Evolutionary conservation across 2,329 filamentous ascomycete species (phyloP).

Genomic region (Monilinia fructigena): DNA sequence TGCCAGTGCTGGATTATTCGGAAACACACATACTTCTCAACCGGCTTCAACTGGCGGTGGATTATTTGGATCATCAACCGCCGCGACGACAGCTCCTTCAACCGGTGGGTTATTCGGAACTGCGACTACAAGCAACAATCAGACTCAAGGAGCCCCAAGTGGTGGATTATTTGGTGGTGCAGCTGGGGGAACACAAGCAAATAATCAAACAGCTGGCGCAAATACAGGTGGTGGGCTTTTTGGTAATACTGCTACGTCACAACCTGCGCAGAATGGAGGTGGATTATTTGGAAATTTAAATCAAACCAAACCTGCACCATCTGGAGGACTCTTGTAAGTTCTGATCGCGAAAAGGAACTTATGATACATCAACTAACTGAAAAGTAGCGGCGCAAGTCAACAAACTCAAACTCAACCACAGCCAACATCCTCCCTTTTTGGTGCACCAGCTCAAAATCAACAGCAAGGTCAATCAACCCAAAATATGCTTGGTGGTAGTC

Average conservation of each 20-base stretch:
- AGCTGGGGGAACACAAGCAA: constrained; percentile 29
- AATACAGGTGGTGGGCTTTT: constrained; percentile 37
- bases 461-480: constrained; percentile 26
- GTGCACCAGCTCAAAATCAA: constrained; percentile 27
- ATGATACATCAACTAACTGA: constrained; percentile 10
- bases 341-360: not conserved
- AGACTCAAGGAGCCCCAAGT: constrained; percentile 27
- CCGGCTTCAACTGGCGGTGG: constrained; percentile 30
- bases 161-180: constrained; percentile 40
- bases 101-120: constrained; percentile 39
- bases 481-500: constrained; percentile 21
- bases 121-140: constrained; percentile 22
- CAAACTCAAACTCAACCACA: constrained; percentile 34
- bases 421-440: constrained; percentile 30
- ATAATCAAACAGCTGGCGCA: constrained; percentile 31
- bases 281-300: constrained; percentile 36
- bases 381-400: constrained; percentile 29
- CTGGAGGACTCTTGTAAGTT: constrained; percentile 38
- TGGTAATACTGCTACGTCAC: constrained; percentile 33
- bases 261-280: constrained; percentile 34
- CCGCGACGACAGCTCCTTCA: constrained; percentile 28
- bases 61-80: constrained; percentile 37
- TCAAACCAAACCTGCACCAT: constrained; percentile 36
- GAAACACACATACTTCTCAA: constrained; percentile 29
- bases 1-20: constrained; percentile 38